Evolutionary conservation across 2,329 filamentous ascomycete species (phyloP).

Genomic region (Emergomyces pasteurianus): DNA sequence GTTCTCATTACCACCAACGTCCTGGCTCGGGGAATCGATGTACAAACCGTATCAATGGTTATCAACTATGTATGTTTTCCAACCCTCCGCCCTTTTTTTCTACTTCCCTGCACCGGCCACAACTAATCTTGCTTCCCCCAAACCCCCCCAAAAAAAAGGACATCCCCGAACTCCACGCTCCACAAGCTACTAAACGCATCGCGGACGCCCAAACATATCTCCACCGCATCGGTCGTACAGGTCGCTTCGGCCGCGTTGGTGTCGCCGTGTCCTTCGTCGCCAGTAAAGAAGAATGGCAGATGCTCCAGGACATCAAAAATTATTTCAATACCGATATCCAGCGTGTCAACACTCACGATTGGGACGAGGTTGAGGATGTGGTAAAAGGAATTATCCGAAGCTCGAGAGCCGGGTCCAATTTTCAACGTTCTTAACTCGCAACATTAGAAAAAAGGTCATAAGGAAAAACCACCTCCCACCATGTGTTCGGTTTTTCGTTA

Average conservation of each 20-base stretch:
- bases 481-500: neutral
- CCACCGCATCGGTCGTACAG: constrained; percentile 93
- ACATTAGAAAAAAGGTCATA: neutral
- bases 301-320: constrained; percentile 65
- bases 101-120: too few species aligned
- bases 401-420: constrained; percentile 30
- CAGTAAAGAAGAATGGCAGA: constrained; percentile 67
- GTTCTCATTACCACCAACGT: constrained; percentile 98
- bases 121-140: constrained; percentile 1
- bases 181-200: constrained; percentile 46
- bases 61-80: constrained; percentile 66
- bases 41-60: constrained; percentile 88
- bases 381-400: constrained; percentile 66
- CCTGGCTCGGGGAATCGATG: constrained; percentile 85
- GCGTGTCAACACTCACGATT: constrained; percentile 71
- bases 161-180: constrained; percentile 54
- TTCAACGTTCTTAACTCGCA: constrained; percentile 15
- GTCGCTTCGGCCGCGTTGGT: constrained; percentile 90
- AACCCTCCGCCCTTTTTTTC: neutral
- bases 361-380: constrained; percentile 75
- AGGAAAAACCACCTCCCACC: neutral
- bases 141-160: constrained; percentile 31
- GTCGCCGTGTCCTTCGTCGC: constrained; percentile 93
- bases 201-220: constrained; percentile 93
- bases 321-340: constrained; percentile 74